A percentile compares a stretch with the other conserved stretches of the same genome.
Evolutionary conservation across 495 filamentous ascomycete genomes (phyloP).

Genomic region (Massariosphaeria phaeospora): DNA sequence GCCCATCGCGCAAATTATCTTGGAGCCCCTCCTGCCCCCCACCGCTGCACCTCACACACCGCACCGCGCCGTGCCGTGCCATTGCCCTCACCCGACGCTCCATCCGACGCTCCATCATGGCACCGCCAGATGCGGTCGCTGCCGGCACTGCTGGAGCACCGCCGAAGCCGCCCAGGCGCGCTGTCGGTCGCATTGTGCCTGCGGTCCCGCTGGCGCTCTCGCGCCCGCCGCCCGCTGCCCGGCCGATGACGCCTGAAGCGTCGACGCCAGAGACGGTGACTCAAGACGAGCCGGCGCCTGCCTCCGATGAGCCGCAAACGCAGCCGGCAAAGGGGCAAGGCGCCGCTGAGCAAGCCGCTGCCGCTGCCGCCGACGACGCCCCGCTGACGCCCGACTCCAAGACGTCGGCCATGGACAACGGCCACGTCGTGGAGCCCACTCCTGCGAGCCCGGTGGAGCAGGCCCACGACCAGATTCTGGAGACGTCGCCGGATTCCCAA

Average conservation of each 20-base stretch:
- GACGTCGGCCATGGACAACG: slow-evolving; percentile 3
- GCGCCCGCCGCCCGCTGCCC: slow-evolving; percentile 6
- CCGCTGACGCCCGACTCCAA: slow-evolving; percentile 31
- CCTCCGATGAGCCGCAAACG: not conserved
- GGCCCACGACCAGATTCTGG: not conserved
- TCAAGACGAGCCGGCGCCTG: not conserved
- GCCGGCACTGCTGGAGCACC: slow-evolving; percentile 20
- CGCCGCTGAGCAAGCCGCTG: slow-evolving; percentile 3
- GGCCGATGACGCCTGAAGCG: slow-evolving; percentile 25
- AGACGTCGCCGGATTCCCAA: slow-evolving; percentile 11
- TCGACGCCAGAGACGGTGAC: slow-evolving; percentile 9
- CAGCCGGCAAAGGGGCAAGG: not conserved
- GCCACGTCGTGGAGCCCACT: not conserved
- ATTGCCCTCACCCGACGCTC: not conserved
- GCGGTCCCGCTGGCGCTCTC: slow-evolving; percentile 27
- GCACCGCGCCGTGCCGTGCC: not conserved
- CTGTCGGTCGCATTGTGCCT: slow-evolving; percentile 27
- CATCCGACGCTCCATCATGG: slow-evolving; percentile 14
- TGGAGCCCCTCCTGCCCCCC: slow-evolving; percentile 31
- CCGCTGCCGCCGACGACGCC: not conserved
- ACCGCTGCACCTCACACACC: no score
- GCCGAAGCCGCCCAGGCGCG: slow-evolving; percentile 4
- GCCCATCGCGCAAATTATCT: slow-evolving; percentile 30
- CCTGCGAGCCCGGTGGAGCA: slow-evolving; percentile 9
- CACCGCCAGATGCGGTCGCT: slow-evolving; percentile 20